Evolutionary conservation across 306 rosid species (phyloP), one percentile per base, ranked within the genome.

Genomic region (Lathyrus sativus): DNA sequence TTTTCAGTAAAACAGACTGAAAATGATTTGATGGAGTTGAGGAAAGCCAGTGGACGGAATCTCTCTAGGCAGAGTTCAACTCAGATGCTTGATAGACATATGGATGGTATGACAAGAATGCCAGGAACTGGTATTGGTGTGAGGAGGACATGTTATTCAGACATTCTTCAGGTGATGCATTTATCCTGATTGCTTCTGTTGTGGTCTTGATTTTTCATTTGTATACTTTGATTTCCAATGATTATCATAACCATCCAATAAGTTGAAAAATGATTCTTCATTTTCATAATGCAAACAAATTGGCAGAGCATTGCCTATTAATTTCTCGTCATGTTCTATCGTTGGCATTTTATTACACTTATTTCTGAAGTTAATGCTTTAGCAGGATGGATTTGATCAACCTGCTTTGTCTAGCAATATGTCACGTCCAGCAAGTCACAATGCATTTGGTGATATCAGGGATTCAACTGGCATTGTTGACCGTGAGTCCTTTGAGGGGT

Each of bases 301-400:
- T 65, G 59, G 67, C 42, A 45, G 61, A 56, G 63, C 67, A 54
- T 44, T 26, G 35, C 58, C 29, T 44, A 9, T 74, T 62, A 64
- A 38, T 51, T 76, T 63, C 53, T 72, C 59, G 28, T 13, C 64
- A 9, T 70, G 29, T 29, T 72, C 7, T 74, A 54, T 60, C 65
- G 17, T 62, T 69, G 63, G 13, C 75, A 56, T 53, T 54, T 11
- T 37, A 5, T 73, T 70, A 66, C 15, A 19, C 29, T 81, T 37
- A 28, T 78, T 71, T 81, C 28, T 78, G 80, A 59, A 61, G 66
- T 71, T 50, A 62, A 48, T 29, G 13, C 31, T 73, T 79, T 70
- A 78, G 79, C 90, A 93, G 97, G 95, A 90, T 74, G 97, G 96
- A 77, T 80, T 74, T 75, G 92, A 81, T 72, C 90, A 66, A 71